Evolutionary conservation across 768 basidiomycete genomes (phyloP), one percentile per base, ranked within the genome.

Genomic region (Auriscalpium orientale): DNA sequence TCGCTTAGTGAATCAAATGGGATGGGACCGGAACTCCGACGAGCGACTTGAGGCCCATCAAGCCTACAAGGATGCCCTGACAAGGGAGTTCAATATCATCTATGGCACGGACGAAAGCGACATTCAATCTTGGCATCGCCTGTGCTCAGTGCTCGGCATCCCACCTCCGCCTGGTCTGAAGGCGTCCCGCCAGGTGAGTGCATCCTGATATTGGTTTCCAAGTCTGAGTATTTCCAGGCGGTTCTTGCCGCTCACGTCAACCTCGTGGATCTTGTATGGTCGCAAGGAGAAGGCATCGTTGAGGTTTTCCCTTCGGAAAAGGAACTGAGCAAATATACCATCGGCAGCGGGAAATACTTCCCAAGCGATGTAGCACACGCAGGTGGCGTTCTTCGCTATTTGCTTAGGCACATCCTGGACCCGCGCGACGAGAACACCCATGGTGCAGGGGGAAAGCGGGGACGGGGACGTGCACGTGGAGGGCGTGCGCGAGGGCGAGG

Each of bases 211-310:
- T 47, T 16, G 15, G 15, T 22, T 43, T 4, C 7, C 46, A 28
- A 47, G n/a, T 47, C 46, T n/a, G 20, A 47, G 12, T 8, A 4
- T 47, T 18, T 28, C 4, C 45, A 37, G 49, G 49, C 55, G 50
- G 50, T 52, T 18, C 38, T n/a, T 34, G 15, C 22, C 15, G 52
- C 47, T 33, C 56, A 68, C n/a, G 63, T 72, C 46, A 71, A 71
- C 44, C 58, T 71, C 9, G 60, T 68, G 22, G 67, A 72, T 47
- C 61, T 72, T 45, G 40, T 71, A n/a, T 61, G 69, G 18, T 51
- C 61, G 0, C 58, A 45, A 2, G 43, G 49, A 5, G 59, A 58
- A 1, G 60, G 37, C 22, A 64, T 71, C 9, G 47, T 20, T 1
- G 28, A 28, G 28, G 40, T 34, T 7, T 71, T 72, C 52, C 3